These are phyloP conservation scores for Colletotrichum cereale DNA, from an alignment of 2,329 filamentous ascomycete genomes.

Conservation along the genomic window DNA sequence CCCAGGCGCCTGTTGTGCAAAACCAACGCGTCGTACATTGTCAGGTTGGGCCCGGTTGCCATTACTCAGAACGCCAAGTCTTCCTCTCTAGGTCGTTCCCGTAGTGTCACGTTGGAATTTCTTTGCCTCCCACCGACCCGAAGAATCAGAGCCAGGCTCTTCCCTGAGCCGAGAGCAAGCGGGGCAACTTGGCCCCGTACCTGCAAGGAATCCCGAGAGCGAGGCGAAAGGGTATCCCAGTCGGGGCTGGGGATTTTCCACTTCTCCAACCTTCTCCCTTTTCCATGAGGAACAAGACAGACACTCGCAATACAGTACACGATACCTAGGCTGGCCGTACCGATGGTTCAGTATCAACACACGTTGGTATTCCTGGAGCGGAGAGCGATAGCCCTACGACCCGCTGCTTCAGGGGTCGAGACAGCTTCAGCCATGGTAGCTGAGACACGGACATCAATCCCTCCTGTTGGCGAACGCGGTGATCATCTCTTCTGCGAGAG, in stretches of 20 bases:
- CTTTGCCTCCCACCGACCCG: neutral
- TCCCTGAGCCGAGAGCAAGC: conserved; percentile 5
- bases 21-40: conserved; percentile 17
- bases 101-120: neutral
- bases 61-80: neutral
- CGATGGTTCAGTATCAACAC: neutral
- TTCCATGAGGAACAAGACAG: neutral
- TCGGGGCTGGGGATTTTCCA: neutral
- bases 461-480: neutral
- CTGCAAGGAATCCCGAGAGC: conserved; percentile 23
- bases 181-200: conserved; percentile 25
- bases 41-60: conserved; percentile 4
- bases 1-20: conserved; percentile 5
- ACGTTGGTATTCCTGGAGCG: neutral
- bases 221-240: conserved; percentile 11
- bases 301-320: too few relatives aligned
- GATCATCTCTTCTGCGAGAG: conserved; percentile 34
- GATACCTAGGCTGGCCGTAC: neutral
- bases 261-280: neutral
- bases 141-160: conserved; percentile 7
- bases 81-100: neutral
- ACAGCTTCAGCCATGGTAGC: conserved; percentile 6
- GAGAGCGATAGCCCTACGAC: conserved; percentile 21
- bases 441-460: conserved; percentile 26
- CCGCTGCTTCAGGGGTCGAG: neutral